Evolutionary conservation across 352 stramenopile species (phyloP), one percentile per base, ranked within the genome.

Genomic region (Phytophthora fragariaefolia): DNA sequence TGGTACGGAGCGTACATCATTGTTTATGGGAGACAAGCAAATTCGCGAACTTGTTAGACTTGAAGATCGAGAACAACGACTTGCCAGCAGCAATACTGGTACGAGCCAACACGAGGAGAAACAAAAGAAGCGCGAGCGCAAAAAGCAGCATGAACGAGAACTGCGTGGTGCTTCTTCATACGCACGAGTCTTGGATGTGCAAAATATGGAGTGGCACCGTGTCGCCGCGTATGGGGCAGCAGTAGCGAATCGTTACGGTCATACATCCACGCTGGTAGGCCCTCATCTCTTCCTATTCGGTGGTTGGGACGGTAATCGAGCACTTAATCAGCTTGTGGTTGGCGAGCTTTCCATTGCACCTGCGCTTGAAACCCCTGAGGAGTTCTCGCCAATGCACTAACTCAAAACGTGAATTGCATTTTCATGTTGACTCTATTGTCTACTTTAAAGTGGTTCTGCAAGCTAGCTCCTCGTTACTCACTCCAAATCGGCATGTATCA

Each of bases 221-320:
- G 72, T 81, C 10, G 36, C 60, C 24, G 67, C 62, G 0, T 58
- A 84, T 15, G 86, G 86, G 9, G 69, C 82, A 4, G 36, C 51
- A 2, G 76, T 92, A 13, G 49, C 69, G 12, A 95, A 90, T 49
- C 85, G 87, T 9, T 95, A 95, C 56, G 85, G 87, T 5, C 87
- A 95, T 66, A 78, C 79, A 18, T 80, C 66, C 7, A 89, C 80
- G 15, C 43, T 91, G 30, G 80, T 93, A 8, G 87, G 87, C 13
- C 69, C 77, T 26, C 78, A 92, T 47, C 36, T 93, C 9, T 95
- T 93, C 46, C 34, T 93, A 28, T 95, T 93, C 45, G 87, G 87
- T 17, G 87, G 87, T 47, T 95, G 85, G 87, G 87, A 93, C 45
- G 87, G 87, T 47, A 93, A 92, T 58, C 82, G 82, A 46, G 83